phyloP scores from a whole-genome alignment of 2,329 filamentous ascomycete species.

The Alternaria brassicae region DNA sequence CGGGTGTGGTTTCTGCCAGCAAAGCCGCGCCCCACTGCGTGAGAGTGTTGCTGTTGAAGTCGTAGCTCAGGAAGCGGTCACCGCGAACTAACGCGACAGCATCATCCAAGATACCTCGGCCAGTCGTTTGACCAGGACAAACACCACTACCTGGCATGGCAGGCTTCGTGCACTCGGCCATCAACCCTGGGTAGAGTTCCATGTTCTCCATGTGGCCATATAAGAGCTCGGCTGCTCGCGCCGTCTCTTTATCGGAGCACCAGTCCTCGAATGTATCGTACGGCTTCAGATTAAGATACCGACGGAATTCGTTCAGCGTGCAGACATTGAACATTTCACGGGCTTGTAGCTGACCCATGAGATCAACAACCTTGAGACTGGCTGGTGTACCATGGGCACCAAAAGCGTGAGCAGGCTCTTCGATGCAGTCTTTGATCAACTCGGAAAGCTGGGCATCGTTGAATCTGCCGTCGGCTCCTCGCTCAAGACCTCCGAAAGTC shows the following conservation, averaged over 20 bases:
- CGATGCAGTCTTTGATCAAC: conserved; percentile 69
- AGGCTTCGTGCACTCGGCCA: conserved; percentile 77
- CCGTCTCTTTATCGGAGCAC: conserved; percentile 75
- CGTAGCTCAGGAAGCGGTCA: conserved; percentile 76
- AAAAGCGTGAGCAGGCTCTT: conserved; percentile 68
- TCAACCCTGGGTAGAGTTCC: conserved; percentile 80
- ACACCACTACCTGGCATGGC: conserved; percentile 70
- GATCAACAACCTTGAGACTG: conserved; percentile 75
- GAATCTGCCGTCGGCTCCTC: conserved; percentile 71
- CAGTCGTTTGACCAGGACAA: conserved; percentile 75
- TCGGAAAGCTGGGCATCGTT: conserved; percentile 76
- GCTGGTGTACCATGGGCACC: conserved; percentile 73
- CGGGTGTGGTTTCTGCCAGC: conserved; percentile 48
- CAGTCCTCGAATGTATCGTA: conserved; percentile 83
- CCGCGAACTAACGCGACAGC: conserved; percentile 77
- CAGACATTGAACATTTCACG: conserved; percentile 75
- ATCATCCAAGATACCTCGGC: conserved; percentile 76
- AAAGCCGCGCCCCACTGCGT: conserved; percentile 60
- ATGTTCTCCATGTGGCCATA: conserved; percentile 82
- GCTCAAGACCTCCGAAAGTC: conserved; percentile 70
- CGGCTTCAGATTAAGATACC: conserved; percentile 78
- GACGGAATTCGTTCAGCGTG: conserved; percentile 82
- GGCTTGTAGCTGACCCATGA: conserved; percentile 78
- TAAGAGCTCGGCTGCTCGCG: conserved; percentile 61
- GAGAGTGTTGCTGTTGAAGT: conserved; percentile 58